Evolutionary conservation across 2,329 filamentous ascomycete species (phyloP).

Genomic region (Talaromyces amestolkiae): DNA sequence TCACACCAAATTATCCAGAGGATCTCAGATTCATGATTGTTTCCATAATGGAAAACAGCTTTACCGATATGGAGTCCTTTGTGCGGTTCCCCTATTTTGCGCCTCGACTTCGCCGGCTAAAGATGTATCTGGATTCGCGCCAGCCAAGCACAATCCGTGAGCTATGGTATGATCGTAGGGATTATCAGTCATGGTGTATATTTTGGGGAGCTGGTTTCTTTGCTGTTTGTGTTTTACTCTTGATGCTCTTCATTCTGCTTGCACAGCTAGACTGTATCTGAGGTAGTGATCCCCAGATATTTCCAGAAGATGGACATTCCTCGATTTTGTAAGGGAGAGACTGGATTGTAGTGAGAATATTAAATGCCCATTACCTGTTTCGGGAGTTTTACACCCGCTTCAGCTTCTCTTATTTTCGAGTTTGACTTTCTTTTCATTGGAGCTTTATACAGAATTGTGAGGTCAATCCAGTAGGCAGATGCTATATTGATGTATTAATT

Average conservation of each 20-base stretch:
- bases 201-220: conserved; percentile 11
- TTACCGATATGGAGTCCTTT: conserved; percentile 11
- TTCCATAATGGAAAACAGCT: conserved; percentile 4
- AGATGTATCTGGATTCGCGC: conserved; percentile 15
- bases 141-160: conserved; percentile 8
- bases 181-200: conserved; percentile 16
- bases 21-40: conserved; percentile 15
- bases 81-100: conserved; percentile 14
- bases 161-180: conserved; percentile 17
- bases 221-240: background rate
- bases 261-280: background rate
- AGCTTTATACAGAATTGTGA: background rate
- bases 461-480: background rate
- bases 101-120: conserved; percentile 10
- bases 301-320: no score
- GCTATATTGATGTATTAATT: background rate
- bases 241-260: conserved; percentile 4
- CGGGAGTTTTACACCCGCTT: background rate
- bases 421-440: background rate
- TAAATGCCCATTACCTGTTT: background rate
- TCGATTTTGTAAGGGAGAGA: background rate
- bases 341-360: background rate
- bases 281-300: no score
- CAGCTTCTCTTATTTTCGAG: background rate
- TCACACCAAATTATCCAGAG: conserved; percentile 14